These are phyloP conservation scores for Phaeosphaeriaceae sp. DNA, from an alignment of 2,329 filamentous ascomycete genomes.

Conservation along the genomic window DNA sequence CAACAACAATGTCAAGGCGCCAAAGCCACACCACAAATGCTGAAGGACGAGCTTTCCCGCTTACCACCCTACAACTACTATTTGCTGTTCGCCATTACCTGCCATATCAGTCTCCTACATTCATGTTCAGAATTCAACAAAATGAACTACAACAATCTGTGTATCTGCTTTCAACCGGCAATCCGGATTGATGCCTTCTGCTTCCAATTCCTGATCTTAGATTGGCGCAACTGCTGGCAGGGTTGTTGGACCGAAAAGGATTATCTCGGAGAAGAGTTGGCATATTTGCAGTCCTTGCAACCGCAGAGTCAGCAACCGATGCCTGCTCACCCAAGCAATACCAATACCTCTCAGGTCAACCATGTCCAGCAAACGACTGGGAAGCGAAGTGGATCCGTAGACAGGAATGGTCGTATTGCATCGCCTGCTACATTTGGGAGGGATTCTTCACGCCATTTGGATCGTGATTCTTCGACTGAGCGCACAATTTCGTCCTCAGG, in stretches of 20 bases:
- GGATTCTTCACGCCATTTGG: slow-evolving; percentile 21
- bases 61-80: slow-evolving; percentile 98
- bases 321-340: slow-evolving; percentile 34
- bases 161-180: slow-evolving; percentile 96
- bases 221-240: slow-evolving; percentile 97
- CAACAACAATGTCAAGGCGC: slow-evolving; percentile 79
- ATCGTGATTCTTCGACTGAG: slow-evolving; percentile 38
- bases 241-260: slow-evolving; percentile 90
- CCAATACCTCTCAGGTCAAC: slow-evolving; percentile 30
- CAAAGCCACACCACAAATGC: slow-evolving; percentile 79
- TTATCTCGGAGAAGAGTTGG: slow-evolving; percentile 54
- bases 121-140: slow-evolving; percentile 96
- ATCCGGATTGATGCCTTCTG: slow-evolving; percentile 96
- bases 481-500: slow-evolving; percentile 39
- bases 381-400: slow-evolving; percentile 38
- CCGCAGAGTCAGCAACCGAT: slow-evolving; percentile 21
- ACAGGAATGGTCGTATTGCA: slow-evolving; percentile 42
- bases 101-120: slow-evolving; percentile 88
- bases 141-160: slow-evolving; percentile 95
- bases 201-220: slow-evolving; percentile 92
- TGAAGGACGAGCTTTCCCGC: slow-evolving; percentile 90
- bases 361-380: slow-evolving; percentile 35
- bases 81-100: slow-evolving; percentile 94
- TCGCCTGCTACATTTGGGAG: slow-evolving; percentile 34
- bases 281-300: slow-evolving; percentile 33